Percentiles rank a stretch among this genome's conserved stretches.
These are phyloP conservation scores for Grosmannia huntii DNA, from an alignment of 2,329 filamentous ascomycete genomes.

Conservation along the genomic window DNA sequence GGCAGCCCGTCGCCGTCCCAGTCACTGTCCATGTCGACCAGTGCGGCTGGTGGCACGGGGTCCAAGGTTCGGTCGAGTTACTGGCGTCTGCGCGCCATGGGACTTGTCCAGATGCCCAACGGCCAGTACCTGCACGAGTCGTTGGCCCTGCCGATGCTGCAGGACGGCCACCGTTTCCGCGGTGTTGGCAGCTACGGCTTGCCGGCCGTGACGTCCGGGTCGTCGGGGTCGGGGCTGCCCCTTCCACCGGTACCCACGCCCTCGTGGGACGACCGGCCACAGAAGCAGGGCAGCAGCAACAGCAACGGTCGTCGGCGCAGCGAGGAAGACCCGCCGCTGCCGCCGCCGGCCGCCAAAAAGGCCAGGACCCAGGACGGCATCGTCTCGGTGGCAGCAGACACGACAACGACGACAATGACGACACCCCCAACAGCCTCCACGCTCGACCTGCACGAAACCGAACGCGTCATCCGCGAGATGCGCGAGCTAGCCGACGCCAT, in stretches of 20 bases:
- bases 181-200: constrained; percentile 26
- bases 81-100: constrained; percentile 36
- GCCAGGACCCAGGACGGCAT: background rate
- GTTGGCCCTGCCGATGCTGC: constrained; percentile 27
- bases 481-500: constrained; percentile 29
- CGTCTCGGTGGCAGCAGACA: background rate
- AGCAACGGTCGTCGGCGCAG: background rate
- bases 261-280: background rate
- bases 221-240: too few relatives aligned
- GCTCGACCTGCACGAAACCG: constrained; percentile 7
- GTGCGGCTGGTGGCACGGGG: background rate
- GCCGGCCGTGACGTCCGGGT: constrained; percentile 3
- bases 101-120: constrained; percentile 17
- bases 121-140: constrained; percentile 29
- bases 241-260: background rate
- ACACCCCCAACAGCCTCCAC: background rate
- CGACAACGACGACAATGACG: background rate
- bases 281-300: background rate
- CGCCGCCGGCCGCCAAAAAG: constrained; percentile 3
- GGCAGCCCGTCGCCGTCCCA: background rate
- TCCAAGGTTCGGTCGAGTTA: constrained; percentile 11
- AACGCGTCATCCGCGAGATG: constrained; percentile 29
- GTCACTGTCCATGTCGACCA: background rate
- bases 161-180: constrained; percentile 25
- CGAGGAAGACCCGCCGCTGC: background rate